Evolutionary conservation across 75 land plant genomes (phyloP).

Genomic region (Adiantum capillusveneris): DNA sequence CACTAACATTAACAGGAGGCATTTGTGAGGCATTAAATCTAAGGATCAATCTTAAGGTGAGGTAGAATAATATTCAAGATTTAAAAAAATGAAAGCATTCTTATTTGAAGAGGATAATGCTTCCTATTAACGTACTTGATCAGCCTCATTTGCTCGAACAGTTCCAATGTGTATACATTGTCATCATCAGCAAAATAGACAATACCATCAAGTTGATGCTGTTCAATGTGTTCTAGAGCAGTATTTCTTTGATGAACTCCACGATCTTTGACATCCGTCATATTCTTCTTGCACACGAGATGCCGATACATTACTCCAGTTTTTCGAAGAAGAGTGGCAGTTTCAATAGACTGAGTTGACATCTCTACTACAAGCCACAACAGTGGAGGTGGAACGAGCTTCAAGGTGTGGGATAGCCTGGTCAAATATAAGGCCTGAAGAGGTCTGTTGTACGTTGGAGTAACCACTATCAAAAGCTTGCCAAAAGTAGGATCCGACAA

Average conservation of each 20-base stretch:
- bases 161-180: constrained; percentile 70
- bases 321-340: constrained; percentile 52
- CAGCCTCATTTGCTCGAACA: constrained; percentile 60
- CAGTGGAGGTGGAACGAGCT: constrained; percentile 65
- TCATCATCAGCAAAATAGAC: constrained; percentile 94
- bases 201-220: constrained; percentile 77
- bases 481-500: constrained; percentile 15
- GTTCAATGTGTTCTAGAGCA: constrained; percentile 72
- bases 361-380: constrained; percentile 88
- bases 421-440: constrained; percentile 50
- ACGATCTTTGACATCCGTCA: constrained; percentile 65
- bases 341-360: constrained; percentile 45
- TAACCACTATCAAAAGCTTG: constrained; percentile 68
- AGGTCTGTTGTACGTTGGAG: constrained; percentile 60
- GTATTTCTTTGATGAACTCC: constrained; percentile 72
- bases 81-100: no score
- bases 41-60: no score
- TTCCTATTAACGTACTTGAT: constrained; percentile 78
- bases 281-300: constrained; percentile 59
- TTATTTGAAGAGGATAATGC: no score
- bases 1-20: no score
- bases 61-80: no score
- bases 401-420: constrained; percentile 55
- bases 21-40: no score
- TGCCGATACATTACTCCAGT: constrained; percentile 89